These are phyloP conservation scores for Barbatosphaeria neglecta DNA, from an alignment of 495 filamentous ascomycete species.

Conservation along the genomic window DNA sequence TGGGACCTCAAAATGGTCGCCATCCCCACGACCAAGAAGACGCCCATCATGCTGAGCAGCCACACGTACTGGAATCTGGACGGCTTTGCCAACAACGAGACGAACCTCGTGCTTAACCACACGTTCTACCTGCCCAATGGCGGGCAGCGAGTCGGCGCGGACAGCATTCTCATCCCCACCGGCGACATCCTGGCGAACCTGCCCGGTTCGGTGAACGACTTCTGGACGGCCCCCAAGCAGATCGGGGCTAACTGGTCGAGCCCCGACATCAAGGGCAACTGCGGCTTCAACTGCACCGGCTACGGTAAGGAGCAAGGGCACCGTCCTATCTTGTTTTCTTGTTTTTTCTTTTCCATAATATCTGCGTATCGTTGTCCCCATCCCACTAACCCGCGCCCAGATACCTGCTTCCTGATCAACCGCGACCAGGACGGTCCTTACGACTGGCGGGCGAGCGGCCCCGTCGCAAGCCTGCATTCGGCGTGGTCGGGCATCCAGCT, in stretches of 20 bases:
- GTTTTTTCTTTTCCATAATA: too few relatives aligned
- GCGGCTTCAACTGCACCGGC: slow-evolving; percentile 62
- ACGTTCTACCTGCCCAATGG: slow-evolving; percentile 61
- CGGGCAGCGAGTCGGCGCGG: slow-evolving; percentile 56
- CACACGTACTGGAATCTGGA: slow-evolving; percentile 84
- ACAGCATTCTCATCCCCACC: slow-evolving; percentile 67
- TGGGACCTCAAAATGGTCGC: slow-evolving; percentile 48
- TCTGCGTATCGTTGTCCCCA: too few relatives aligned
- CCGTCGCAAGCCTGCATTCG: slow-evolving; percentile 51
- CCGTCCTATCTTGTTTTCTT: too few relatives aligned
- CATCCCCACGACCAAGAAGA: slow-evolving; percentile 43
- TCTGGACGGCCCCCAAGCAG: slow-evolving; percentile 60
- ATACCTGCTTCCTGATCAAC: slow-evolving; percentile 41
- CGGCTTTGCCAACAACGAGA: slow-evolving; percentile 55
- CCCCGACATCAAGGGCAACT: slow-evolving; percentile 45
- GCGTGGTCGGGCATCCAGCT: slow-evolving; percentile 59
- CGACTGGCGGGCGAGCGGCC: slow-evolving; percentile 44
- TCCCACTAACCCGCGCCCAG: too few relatives aligned
- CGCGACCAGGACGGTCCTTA: slow-evolving; percentile 37
- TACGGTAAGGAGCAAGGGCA: slow-evolving; percentile 60
- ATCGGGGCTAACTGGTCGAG: slow-evolving; percentile 55
- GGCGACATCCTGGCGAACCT: slow-evolving; percentile 58
- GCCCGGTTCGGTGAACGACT: slow-evolving; percentile 56
- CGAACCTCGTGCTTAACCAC: slow-evolving; percentile 56
- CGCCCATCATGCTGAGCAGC: slow-evolving; percentile 55